Evolutionary conservation across 805 yeast genomes (phyloP).

Genomic region (Kodamaea leandrae): DNA sequence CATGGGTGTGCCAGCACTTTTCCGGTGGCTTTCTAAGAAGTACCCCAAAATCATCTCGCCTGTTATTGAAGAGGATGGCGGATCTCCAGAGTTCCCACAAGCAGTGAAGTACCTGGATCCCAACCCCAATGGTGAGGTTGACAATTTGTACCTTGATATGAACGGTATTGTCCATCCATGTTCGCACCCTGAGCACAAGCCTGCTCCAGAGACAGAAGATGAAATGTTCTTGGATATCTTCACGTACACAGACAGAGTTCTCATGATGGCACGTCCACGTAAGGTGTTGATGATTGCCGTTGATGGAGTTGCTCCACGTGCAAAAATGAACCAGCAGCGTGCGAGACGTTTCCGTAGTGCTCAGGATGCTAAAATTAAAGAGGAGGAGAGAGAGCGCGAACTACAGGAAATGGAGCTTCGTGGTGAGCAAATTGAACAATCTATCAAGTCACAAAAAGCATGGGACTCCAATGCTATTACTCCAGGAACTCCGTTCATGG

Average conservation of each 20-base stretch:
- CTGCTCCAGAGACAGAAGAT: constrained; percentile 94
- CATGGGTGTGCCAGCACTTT: constrained; percentile 98
- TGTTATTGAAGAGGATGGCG: constrained; percentile 69
- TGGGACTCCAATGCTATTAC: constrained; percentile 98
- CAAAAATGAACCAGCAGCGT: constrained; percentile 96
- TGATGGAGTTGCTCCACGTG: constrained; percentile 98
- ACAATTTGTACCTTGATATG: constrained; percentile 93
- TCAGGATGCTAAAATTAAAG: constrained; percentile 78
- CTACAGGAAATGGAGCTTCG: constrained; percentile 56
- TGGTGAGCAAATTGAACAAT: constrained; percentile 75
- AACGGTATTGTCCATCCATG: constrained; percentile 99
- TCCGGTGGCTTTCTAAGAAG: constrained; percentile 90
- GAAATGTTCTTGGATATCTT: constrained; percentile 95
- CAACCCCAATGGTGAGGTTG: constrained; percentile 94
- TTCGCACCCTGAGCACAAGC: constrained; percentile 95
- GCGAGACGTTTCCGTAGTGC: constrained; percentile 92
- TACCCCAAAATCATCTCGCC: constrained; percentile 94
- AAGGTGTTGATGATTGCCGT: constrained; percentile 92
- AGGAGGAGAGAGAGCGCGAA: constrained; percentile 64
- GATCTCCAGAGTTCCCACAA: constrained; percentile 49
- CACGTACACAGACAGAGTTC: constrained; percentile 86
- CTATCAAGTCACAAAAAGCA: constrained; percentile 67
- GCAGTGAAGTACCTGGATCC: constrained; percentile 70
- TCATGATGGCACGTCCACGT: constrained; percentile 92
- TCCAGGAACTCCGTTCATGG: constrained; percentile 99